These are phyloP conservation scores for Rhodotorula toruloides DNA, from an alignment of 768 basidiomycete genomes.

Conservation along the genomic window DNA sequence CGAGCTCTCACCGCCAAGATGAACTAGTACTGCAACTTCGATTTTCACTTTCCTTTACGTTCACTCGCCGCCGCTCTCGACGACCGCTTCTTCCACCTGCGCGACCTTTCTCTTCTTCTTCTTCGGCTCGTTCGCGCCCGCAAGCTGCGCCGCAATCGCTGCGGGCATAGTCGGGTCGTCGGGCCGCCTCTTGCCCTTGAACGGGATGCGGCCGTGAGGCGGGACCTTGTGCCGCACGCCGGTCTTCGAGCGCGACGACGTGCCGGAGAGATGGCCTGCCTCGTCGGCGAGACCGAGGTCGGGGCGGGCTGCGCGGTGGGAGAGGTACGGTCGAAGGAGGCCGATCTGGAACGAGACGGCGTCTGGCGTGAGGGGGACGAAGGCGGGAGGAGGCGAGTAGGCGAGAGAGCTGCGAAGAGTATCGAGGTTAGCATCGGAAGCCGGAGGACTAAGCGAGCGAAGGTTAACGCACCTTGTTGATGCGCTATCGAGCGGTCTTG, in stretches of 20 bases:
- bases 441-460: neutral
- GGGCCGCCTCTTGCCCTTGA: constrained; percentile 28
- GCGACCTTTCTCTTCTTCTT: constrained; percentile 25
- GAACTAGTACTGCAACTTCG: no score
- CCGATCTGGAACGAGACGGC: constrained; percentile 77
- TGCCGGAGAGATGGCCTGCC: constrained; percentile 24
- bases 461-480: constrained; percentile 2
- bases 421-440: neutral
- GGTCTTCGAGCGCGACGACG: constrained; percentile 1
- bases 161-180: constrained; percentile 21
- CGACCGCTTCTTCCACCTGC: no score
- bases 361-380: constrained; percentile 63
- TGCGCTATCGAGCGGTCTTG: constrained; percentile 45
- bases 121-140: constrained; percentile 6
- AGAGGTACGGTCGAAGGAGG: constrained; percentile 69
- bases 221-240: constrained; percentile 28
- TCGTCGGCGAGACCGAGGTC: constrained; percentile 23
- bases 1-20: no score
- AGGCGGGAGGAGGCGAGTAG: constrained; percentile 77
- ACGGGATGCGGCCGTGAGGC: constrained; percentile 14
- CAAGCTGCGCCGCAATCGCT: constrained; percentile 7
- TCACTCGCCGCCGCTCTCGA: no score
- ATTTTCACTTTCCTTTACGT: no score
- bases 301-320: constrained; percentile 14
- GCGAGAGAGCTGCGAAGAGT: constrained; percentile 50